These are phyloP conservation scores for Paspalum vaginatum DNA, from an alignment of 176 grass and related monocot species.

Conservation along the genomic window DNA sequence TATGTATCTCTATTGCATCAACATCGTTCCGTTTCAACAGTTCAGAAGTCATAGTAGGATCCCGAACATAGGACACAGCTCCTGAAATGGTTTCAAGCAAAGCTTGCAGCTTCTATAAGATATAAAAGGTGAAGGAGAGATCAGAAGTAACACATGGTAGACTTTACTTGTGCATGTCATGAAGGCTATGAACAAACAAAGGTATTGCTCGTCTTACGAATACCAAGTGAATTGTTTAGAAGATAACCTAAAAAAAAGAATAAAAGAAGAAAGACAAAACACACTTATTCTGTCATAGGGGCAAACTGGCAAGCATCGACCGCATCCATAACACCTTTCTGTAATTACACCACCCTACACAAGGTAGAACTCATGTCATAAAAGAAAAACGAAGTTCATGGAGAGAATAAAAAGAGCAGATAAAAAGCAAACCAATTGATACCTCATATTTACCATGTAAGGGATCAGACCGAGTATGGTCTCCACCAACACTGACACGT, in stretches of 20 bases:
- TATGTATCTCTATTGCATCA: conserved; percentile 95
- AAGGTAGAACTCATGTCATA: conserved; percentile 28
- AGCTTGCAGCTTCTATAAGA: conserved; percentile 47
- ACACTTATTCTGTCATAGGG: conserved; percentile 95
- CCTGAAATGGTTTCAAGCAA: conserved; percentile 72
- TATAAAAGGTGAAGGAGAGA: conserved; percentile 31
- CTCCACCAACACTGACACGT: conserved; percentile 28
- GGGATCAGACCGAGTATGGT: conserved; percentile 23
- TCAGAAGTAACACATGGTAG: conserved; percentile 26
- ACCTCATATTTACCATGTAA: conserved; percentile 64
- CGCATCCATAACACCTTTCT: conserved; percentile 85
- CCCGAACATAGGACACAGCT: conserved; percentile 73
- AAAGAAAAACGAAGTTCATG: background rate
- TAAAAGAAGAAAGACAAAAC: conserved; percentile 11
- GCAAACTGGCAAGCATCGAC: conserved; percentile 79
- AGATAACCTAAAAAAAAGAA: background rate
- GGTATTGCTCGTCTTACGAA: background rate
- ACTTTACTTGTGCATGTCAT: conserved; percentile 13
- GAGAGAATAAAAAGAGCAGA: conserved; percentile 6
- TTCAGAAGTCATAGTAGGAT: conserved; percentile 67
- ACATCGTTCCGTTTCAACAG: conserved; percentile 81
- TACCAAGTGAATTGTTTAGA: background rate
- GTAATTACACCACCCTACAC: conserved; percentile 77
- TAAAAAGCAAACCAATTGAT: conserved; percentile 11
- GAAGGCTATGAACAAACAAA: conserved; percentile 3